phyloP scores from a whole-genome alignment of 164 flowering plant species.

The Echeveria elegans region DNA sequence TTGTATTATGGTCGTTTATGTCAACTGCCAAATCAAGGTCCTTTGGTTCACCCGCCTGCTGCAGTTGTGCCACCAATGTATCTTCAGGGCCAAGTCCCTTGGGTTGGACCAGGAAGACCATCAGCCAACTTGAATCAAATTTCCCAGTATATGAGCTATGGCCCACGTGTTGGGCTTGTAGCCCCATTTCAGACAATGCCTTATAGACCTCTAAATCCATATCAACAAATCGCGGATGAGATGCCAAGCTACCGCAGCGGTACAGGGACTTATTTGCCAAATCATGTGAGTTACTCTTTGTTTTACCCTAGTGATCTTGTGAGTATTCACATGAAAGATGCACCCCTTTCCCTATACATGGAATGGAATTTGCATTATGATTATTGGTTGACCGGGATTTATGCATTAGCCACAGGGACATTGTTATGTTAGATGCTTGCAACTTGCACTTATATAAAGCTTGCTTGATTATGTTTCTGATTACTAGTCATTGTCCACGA shows the following conservation, averaged over 20 bases:
- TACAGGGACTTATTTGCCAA: slow-evolving; percentile 95
- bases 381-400: neutral
- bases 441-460: neutral
- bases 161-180: slow-evolving; percentile 61
- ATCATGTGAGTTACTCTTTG: slow-evolving; percentile 57
- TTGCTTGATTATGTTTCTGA: neutral
- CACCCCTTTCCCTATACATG: neutral
- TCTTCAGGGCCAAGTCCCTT: slow-evolving; percentile 73
- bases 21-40: slow-evolving; percentile 45
- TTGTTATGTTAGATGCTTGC: neutral
- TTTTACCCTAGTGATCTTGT: slow-evolving; percentile 1
- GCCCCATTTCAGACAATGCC: slow-evolving; percentile 63
- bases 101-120: slow-evolving; percentile 95
- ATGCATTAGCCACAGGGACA: neutral
- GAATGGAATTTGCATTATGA: neutral
- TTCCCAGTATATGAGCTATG: slow-evolving; percentile 54
- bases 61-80: slow-evolving; percentile 64
- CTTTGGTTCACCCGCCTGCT: slow-evolving; percentile 59
- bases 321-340: neutral
- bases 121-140: slow-evolving; percentile 47
- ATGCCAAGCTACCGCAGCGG: slow-evolving; percentile 89
- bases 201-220: slow-evolving; percentile 47
- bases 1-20: slow-evolving; percentile 78
- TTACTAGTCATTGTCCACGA: neutral
- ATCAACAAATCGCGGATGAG: slow-evolving; percentile 66